phyloP scores from a whole-genome alignment of 148 eudicot species.

The Fagopyrum esculentum region DNA sequence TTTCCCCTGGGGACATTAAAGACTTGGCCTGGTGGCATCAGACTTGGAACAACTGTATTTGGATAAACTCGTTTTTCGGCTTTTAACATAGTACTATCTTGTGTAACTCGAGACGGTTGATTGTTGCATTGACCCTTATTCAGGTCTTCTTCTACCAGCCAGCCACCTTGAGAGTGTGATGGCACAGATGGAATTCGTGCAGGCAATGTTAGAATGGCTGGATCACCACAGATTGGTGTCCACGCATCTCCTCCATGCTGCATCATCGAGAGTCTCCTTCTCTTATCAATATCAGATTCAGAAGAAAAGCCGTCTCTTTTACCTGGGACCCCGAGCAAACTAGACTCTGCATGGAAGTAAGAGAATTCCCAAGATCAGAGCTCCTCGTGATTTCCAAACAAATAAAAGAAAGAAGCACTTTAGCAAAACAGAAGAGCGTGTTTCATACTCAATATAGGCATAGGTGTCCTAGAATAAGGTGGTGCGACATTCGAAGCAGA shows the following conservation, averaged over 20 bases:
- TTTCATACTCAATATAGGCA: slow-evolving; percentile 58
- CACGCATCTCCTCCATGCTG: slow-evolving; percentile 31
- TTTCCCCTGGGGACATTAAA: slow-evolving; percentile 32
- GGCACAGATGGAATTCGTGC: slow-evolving; percentile 23
- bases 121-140: slow-evolving; percentile 30
- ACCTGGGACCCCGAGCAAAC: slow-evolving; percentile 74
- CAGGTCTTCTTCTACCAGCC: slow-evolving; percentile 50
- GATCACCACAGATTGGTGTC: slow-evolving; percentile 41
- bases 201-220: slow-evolving; percentile 58
- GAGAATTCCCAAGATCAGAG: slow-evolving; percentile 6
- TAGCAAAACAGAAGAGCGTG: slow-evolving; percentile 12
- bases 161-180: slow-evolving; percentile 48
- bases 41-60: slow-evolving; percentile 26
- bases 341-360: slow-evolving; percentile 47
- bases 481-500: slow-evolving; percentile 40
- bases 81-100: slow-evolving; percentile 36
- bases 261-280: slow-evolving; percentile 27
- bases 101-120: slow-evolving; percentile 25
- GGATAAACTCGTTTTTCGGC: slow-evolving; percentile 40
- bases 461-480: slow-evolving; percentile 25
- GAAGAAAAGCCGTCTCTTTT: slow-evolving; percentile 41
- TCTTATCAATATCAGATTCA: slow-evolving; percentile 29
- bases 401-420: neutral
- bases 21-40: slow-evolving; percentile 26
- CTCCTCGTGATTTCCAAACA: neutral